These are phyloP conservation scores for Serpula lacrymans DNA, from an alignment of 768 basidiomycete genomes.

Conservation along the genomic window DNA sequence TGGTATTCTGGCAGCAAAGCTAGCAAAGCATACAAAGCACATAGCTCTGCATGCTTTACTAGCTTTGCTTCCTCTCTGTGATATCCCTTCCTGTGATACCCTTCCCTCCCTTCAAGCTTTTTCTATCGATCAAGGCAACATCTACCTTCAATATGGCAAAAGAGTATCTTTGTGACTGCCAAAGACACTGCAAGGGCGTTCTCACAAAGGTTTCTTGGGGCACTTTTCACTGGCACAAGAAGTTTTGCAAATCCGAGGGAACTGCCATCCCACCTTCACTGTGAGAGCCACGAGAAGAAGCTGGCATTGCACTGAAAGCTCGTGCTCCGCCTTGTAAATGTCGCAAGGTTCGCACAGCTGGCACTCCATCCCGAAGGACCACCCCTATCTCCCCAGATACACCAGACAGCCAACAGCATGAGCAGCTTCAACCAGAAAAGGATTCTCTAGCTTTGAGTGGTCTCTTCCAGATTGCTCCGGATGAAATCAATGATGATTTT, in stretches of 20 bases:
- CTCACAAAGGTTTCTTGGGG: not conserved
- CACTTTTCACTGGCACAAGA: not conserved
- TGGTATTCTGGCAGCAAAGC: too few relatives aligned
- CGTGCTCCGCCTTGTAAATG: not conserved
- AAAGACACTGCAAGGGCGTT: not conserved
- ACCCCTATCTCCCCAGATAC: too few relatives aligned
- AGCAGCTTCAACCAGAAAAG: too few relatives aligned
- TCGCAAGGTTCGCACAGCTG: too few relatives aligned
- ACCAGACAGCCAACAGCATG: too few relatives aligned
- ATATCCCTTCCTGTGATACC: conserved; percentile 2
- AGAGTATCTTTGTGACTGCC: not conserved
- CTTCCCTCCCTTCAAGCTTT: not conserved
- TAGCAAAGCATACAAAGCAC: too few relatives aligned
- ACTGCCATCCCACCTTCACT: not conserved
- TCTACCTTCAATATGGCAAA: conserved; percentile 2
- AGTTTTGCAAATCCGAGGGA: not conserved
- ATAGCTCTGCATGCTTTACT: too few relatives aligned
- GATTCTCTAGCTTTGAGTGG: too few relatives aligned
- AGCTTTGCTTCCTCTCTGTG: too few relatives aligned
- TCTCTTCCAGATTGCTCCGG: too few relatives aligned
- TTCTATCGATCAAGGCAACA: not conserved
- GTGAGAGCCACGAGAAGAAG: not conserved
- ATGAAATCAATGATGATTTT: too few relatives aligned
- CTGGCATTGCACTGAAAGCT: not conserved
- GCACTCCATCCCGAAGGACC: too few relatives aligned